phyloP scores from a whole-genome alignment of 2,329 filamentous ascomycete genomes.

The Botrytis porri region DNA sequence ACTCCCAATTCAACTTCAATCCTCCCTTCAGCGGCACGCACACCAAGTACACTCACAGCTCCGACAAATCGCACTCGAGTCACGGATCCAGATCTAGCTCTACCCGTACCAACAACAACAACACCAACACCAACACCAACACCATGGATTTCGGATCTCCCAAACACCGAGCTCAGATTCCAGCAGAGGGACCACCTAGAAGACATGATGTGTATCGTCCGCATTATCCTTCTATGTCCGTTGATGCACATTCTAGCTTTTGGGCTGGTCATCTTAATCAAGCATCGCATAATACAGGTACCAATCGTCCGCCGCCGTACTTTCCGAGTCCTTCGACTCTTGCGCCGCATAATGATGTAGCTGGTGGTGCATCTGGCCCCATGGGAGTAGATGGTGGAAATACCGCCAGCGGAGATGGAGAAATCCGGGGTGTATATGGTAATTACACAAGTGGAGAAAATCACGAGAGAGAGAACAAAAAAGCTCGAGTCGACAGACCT shows the following conservation, averaged over 20 bases:
- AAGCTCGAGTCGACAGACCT: background rate
- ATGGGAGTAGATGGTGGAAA: fast-evolving
- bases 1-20: background rate
- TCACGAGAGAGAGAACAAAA: background rate
- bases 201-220: background rate
- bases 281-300: too few species aligned
- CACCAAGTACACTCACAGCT: background rate
- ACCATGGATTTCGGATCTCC: background rate
- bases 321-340: background rate
- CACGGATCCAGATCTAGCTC: background rate
- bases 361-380: background rate
- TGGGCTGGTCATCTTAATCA: background rate
- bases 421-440: background rate
- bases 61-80: background rate
- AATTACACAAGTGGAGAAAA: background rate
- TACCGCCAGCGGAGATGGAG: background rate
- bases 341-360: fast-evolving
- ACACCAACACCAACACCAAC: too few species aligned
- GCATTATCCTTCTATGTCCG: background rate
- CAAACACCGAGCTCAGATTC: too few species aligned
- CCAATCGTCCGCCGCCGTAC: background rate
- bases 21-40: background rate
- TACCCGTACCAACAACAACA: too few species aligned
- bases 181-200: fast-evolving
- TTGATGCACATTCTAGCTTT: background rate